phyloP scores from a whole-genome alignment of 1,284 basidiomycete genomes.

The Papiliotrema laurentii region DNA sequence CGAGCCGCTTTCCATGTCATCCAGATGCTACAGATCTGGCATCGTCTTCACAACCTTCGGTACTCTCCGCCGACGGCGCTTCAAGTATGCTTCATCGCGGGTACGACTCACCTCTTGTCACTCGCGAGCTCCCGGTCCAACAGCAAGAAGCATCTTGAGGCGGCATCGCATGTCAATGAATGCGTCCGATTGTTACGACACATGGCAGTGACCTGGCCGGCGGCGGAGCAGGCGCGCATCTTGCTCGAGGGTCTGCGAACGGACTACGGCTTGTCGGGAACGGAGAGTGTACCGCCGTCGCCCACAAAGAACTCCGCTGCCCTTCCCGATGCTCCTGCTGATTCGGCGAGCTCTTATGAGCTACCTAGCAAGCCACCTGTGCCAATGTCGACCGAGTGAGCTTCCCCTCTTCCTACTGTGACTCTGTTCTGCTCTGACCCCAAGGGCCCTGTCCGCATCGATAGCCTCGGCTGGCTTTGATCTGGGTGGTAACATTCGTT shows the following conservation, averaged over 20 bases:
- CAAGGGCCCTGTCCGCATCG: too few species aligned
- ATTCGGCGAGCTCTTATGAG: neutral
- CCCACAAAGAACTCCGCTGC: neutral
- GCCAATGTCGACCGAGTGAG: too few species aligned
- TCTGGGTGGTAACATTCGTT: too few species aligned
- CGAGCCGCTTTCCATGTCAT: slow-evolving; percentile 63
- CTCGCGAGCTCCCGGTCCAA: slow-evolving; percentile 17
- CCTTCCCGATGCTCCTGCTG: neutral
- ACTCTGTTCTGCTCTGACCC: neutral
- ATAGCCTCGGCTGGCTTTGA: too few species aligned
- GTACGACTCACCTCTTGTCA: slow-evolving; percentile 49
- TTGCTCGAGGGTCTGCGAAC: slow-evolving; percentile 16
- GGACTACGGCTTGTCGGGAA: slow-evolving; percentile 17
- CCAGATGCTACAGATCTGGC: slow-evolving; percentile 57
- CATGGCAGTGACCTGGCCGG: slow-evolving; percentile 25
- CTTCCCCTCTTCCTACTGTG: neutral
- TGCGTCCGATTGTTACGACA: slow-evolving; percentile 17
- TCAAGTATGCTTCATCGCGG: slow-evolving; percentile 62
- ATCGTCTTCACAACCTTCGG: slow-evolving; percentile 57
- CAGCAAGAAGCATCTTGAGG: slow-evolving; percentile 14
- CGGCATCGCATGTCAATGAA: slow-evolving; percentile 13
- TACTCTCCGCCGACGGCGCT: slow-evolving; percentile 61
- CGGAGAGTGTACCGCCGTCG: neutral
- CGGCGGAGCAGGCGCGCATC: slow-evolving; percentile 16
- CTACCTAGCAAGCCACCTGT: neutral